Base-by-base conservation (phyloP, 163 green algal genomes). In the Trebouxia gelatinosa region DNA sequence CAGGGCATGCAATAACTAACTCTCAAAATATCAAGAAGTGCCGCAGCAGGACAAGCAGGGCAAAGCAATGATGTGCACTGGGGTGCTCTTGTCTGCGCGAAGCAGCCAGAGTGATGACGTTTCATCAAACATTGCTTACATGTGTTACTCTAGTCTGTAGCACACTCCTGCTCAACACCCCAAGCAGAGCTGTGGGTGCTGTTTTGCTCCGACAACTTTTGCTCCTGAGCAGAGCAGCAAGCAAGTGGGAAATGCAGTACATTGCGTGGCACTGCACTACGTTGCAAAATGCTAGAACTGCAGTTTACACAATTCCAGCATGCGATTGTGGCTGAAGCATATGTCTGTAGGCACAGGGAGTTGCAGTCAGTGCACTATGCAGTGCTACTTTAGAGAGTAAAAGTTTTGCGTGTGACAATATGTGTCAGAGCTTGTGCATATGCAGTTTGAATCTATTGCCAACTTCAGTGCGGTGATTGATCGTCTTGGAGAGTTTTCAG, bases 401-500 rank as follows among this genome's bases (percentile, higher is more conserved):
- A n/a, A n/a, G n/a, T n/a, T n/a, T n/a, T n/a, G n/a, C n/a, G n/a
- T n/a, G n/a, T n/a, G n/a, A n/a, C n/a, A n/a, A n/a, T n/a, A n/a
- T n/a, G n/a, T n/a, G n/a, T n/a, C n/a, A 59, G 48, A 23, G 3
- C 3, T 59, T 2, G 2, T 59, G 48, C 48, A 19, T 59, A 19
- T 75, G 79, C 90, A 97, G 89, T 95, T 98, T 77, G 89, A 98
- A 80, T 78, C 90, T 3, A 86, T 99, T 7, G 93, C 94, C 2
- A 88, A 92, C 54, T 98, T 98, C 87, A 92, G 86, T 43, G 95
- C 95, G 0, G 92, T 98, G 3, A 83, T 98, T 13, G 95, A 98
- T 82, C 93, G 95, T 34, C 85, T 99, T 64, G 94, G 95, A 6
- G 87, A 98, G 81, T 95, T 97, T 54, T 70, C 80, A 9, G 94